Evolutionary conservation across 2,329 filamentous ascomycete genomes (phyloP), one percentile per base, ranked within the genome.

Genomic region (Aspergillus nomiae): DNA sequence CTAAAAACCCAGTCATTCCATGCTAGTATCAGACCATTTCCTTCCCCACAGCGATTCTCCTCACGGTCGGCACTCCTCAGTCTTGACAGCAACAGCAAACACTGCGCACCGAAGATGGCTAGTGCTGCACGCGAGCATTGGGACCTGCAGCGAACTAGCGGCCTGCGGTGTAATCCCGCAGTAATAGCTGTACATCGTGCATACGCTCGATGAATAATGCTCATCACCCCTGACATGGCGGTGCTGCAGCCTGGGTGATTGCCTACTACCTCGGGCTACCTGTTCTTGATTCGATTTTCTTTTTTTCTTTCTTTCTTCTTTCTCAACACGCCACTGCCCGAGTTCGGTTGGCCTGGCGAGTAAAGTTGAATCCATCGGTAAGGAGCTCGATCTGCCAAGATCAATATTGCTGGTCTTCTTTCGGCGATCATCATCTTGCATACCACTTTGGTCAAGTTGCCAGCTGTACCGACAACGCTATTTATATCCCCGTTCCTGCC

Each of bases 111-210:
- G 1, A 11, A 36, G 30, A 43, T 50, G 56, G 26, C 34, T 55
- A 55, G 56, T 56, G 30, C 54, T 65, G 63, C 63, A 65, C 57
- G 60, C 63, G 60, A 60, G 61, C 63, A 50, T 60, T 63, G 61
- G 63, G 63, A 63, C 63, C 63, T 65, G 63, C 63, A 65, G 58
- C 58, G 58, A 59, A 38, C 55, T 61, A 61, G 56, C 62, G 55
- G 55, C 51, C 64, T 66, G 64, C 58, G 36, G 62, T 61, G 56
- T 60, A 43, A 61, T 58, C 56, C 64, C 51, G 64, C 36, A 56
- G 56, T 56, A 63, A 55, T 38, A 55, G 51, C 51, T 46, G 45
- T 50, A 57, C 59, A 56, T 50, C 45, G 38, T 48, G 41, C 51
- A 55, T 50, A 38, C 48, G 26, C 34, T 48, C 43, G 32, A 62